phyloP scores from a whole-genome alignment of 176 grass and related monocot genomes.

The Hyparrhenia diplandra region DNA sequence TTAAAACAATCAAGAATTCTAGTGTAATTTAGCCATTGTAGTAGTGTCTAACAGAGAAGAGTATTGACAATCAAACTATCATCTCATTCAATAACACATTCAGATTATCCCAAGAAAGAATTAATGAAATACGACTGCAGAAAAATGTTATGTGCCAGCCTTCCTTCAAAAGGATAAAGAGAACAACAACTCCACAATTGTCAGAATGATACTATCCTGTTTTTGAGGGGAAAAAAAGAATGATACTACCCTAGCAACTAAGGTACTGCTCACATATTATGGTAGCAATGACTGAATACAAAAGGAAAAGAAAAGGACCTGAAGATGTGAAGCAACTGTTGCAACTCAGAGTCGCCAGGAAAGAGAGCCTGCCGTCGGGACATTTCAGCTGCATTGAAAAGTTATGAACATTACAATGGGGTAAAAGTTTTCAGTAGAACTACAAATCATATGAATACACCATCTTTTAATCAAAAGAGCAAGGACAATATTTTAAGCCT shows the following conservation, averaged over 20 bases:
- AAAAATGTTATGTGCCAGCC: background rate
- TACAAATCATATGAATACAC: background rate
- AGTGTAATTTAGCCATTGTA: too few relatives aligned
- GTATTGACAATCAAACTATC: background rate
- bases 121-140: background rate
- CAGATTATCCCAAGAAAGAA: conserved; percentile 1
- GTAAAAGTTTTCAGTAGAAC: background rate
- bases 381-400: conserved; percentile 86
- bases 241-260: background rate
- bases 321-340: conserved; percentile 97
- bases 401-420: background rate
- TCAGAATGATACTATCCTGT: background rate
- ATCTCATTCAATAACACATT: background rate
- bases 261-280: background rate
- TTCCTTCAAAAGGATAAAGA: background rate
- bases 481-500: background rate
- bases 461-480: background rate
- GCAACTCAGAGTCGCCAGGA: conserved; percentile 85
- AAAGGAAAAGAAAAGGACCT: conserved; percentile 34
- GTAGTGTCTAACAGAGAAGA: background rate
- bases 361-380: conserved; percentile 80
- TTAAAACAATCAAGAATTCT: too few relatives aligned
- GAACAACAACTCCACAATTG: background rate
- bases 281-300: background rate
- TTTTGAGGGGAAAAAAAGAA: too few relatives aligned